Percentiles rank a stretch among this genome's conserved stretches.
Conservation (phyloP, 306 rosid genomes). For the Carpinus fangiana region DNA sequence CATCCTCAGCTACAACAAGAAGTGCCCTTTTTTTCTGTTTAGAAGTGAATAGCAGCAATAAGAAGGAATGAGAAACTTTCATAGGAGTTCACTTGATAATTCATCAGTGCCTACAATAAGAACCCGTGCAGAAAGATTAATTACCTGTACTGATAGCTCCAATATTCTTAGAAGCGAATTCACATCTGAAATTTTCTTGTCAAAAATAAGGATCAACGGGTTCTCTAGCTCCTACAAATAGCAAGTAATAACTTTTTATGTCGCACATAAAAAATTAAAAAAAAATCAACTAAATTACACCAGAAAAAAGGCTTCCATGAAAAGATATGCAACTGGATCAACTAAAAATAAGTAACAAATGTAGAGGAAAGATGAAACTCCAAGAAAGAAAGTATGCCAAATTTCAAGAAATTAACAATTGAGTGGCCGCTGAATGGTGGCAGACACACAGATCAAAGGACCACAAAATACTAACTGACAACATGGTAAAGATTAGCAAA, state of each 20-base stretch:
- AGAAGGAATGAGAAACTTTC: conserved; percentile 26
- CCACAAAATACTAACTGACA: not conserved
- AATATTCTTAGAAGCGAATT: conserved; percentile 64
- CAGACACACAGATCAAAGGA: conserved; percentile 13
- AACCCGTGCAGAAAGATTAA: conserved; percentile 24
- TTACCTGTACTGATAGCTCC: conserved; percentile 76
- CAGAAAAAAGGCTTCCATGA: conserved; percentile 15
- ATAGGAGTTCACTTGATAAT: not conserved
- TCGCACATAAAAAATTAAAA: not conserved
- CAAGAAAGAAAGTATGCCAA: not conserved
- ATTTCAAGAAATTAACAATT: conserved; percentile 1
- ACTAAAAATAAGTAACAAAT: conserved; percentile 15
- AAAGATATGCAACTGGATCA: conserved; percentile 7
- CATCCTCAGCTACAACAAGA: conserved; percentile 93
- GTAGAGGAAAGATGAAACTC: not conserved
- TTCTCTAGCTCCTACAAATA: conserved; percentile 80
- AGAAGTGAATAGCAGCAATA: conserved; percentile 22
- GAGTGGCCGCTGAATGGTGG: conserved; percentile 7
- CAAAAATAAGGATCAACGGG: conserved; percentile 82
- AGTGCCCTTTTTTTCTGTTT: conserved; percentile 77
- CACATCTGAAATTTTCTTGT: conserved; percentile 87
- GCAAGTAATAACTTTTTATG: conserved; percentile 19
- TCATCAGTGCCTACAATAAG: conserved; percentile 24
- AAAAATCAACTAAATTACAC: not conserved
- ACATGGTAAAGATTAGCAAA: conserved; percentile 7